Evolutionary conservation across 2,329 filamentous ascomycete genomes (phyloP).

Genomic region (Ophiostoma australiae): DNA sequence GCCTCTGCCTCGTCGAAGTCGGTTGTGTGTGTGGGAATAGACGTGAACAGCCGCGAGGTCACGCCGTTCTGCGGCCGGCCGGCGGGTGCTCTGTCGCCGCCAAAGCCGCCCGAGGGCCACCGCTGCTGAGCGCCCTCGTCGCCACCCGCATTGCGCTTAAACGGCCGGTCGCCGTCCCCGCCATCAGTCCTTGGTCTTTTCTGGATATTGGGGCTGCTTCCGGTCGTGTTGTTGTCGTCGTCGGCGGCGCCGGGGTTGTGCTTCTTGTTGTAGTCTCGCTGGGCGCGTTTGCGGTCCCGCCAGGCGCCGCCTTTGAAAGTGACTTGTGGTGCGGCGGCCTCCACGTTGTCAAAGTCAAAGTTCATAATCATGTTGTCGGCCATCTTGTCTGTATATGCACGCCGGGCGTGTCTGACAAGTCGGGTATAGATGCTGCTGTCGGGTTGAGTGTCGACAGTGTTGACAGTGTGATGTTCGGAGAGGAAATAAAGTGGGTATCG

Average conservation of each 20-base stretch:
- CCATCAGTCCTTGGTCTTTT: constrained; percentile 19
- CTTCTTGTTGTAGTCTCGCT: constrained; percentile 50
- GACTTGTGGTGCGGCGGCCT: constrained; percentile 53
- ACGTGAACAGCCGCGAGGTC: constrained; percentile 87
- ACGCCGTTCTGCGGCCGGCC: constrained; percentile 40
- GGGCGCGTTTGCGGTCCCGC: constrained; percentile 80
- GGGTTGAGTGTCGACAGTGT: not conserved
- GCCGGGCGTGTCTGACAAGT: not conserved
- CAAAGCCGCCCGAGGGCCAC: constrained; percentile 17
- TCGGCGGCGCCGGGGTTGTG: constrained; percentile 10
- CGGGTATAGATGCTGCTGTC: constrained; percentile 2
- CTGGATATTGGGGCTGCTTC: constrained; percentile 1
- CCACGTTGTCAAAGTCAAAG: constrained; percentile 69
- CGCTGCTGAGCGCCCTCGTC: constrained; percentile 5
- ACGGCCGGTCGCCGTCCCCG: constrained; percentile 20
- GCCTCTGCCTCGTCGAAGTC: constrained; percentile 38
- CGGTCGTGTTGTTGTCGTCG: not conserved
- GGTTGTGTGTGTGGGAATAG: constrained; percentile 71
- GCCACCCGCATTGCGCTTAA: constrained; percentile 24
- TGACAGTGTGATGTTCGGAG: not conserved
- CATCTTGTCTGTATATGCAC: constrained; percentile 49
- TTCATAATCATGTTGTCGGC: constrained; percentile 95
- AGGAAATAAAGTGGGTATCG: constrained; percentile 9
- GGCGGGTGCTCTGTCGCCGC: constrained; percentile 38
- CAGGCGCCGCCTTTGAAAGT: constrained; percentile 87